These are phyloP conservation scores for Magnolia kwangsiensis DNA, from an alignment of 164 flowering plant species.

Conservation along the genomic window DNA sequence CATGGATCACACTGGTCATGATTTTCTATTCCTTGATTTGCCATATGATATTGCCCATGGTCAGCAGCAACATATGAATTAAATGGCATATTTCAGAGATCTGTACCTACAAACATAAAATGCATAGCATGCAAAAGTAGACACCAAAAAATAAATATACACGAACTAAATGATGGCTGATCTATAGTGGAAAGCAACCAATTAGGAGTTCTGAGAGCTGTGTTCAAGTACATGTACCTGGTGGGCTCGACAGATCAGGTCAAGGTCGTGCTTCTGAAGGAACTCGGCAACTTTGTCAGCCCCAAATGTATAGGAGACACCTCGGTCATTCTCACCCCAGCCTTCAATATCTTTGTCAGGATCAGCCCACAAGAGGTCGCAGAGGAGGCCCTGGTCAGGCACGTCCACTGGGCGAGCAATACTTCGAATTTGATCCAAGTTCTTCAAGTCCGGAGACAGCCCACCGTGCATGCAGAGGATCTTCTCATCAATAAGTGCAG, in stretches of 20 bases:
- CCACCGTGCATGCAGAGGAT: slow-evolving; percentile 72
- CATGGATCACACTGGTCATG: too few relatives aligned
- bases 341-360: slow-evolving; percentile 55
- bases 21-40: too few relatives aligned
- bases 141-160: too few relatives aligned
- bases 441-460: slow-evolving; percentile 52
- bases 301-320: slow-evolving; percentile 65
- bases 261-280: slow-evolving; percentile 57
- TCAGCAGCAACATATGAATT: too few relatives aligned
- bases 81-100: too few relatives aligned
- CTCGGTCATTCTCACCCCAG: slow-evolving; percentile 68
- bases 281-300: slow-evolving; percentile 55
- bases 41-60: too few relatives aligned
- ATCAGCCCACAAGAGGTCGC: slow-evolving; percentile 66
- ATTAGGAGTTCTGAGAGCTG: too few relatives aligned
- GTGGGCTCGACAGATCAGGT: slow-evolving; percentile 65
- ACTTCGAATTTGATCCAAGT: slow-evolving; percentile 56
- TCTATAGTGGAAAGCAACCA: too few relatives aligned
- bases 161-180: too few relatives aligned
- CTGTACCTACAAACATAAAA: too few relatives aligned
- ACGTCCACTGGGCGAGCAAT: slow-evolving; percentile 64
- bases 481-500: slow-evolving; percentile 63
- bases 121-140: too few relatives aligned
- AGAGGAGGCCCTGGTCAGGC: slow-evolving; percentile 64
- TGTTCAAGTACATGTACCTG: slow-evolving; percentile 33